phyloP scores from a whole-genome alignment of 1,139 yeast species.

The Blastobotrys aristatus region DNA sequence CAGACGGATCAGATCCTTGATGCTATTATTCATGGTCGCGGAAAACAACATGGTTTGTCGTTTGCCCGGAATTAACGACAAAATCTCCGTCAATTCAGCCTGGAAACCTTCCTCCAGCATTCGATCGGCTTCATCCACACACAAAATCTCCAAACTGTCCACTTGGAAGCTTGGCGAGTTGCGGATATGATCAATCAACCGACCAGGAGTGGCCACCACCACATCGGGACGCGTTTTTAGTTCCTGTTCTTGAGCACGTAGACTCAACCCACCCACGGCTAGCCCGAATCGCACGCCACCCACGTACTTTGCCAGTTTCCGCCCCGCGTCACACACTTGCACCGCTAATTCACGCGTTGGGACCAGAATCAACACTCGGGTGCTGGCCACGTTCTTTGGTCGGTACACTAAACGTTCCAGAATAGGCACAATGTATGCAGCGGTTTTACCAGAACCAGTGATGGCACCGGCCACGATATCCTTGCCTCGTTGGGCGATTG shows the following conservation, averaged over 20 bases:
- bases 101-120: conserved; percentile 99
- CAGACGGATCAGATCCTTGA: conserved; percentile 79
- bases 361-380: conserved; percentile 82
- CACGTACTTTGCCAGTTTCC: conserved; percentile 72
- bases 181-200: conserved; percentile 93
- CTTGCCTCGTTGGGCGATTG: conserved; percentile 86
- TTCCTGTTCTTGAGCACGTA: conserved; percentile 92
- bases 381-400: conserved; percentile 78
- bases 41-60: conserved; percentile 93
- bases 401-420: conserved; percentile 86
- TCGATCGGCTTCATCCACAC: conserved; percentile 97
- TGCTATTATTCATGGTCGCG: conserved; percentile 95
- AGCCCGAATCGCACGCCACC: conserved; percentile 75
- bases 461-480: conserved; percentile 99
- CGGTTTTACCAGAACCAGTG: conserved; percentile 99
- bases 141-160: conserved; percentile 85
- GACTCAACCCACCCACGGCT: conserved; percentile 96
- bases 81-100: conserved; percentile 84
- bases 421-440: conserved; percentile 94
- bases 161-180: conserved; percentile 91
- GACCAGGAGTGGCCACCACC: conserved; percentile 94
- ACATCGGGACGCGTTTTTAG: conserved; percentile 89
- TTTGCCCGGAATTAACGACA: conserved; percentile 78
- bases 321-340: conserved; percentile 92
- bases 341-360: conserved; percentile 98